Evolutionary conservation across 176 grass and related monocot species (phyloP).

Genomic region (Saccharum officinarum): DNA sequence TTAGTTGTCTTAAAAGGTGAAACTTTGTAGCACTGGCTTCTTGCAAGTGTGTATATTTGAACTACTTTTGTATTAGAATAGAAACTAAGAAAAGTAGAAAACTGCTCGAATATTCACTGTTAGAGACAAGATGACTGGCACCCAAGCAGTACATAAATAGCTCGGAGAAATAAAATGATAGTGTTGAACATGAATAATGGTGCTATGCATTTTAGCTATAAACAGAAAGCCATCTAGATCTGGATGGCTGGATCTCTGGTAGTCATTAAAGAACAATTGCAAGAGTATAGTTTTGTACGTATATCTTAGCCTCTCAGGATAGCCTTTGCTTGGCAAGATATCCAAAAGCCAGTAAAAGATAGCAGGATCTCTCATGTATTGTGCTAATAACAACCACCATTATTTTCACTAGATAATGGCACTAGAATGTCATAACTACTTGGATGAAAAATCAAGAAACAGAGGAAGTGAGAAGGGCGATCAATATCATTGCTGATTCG

Average conservation of each 20-base stretch:
- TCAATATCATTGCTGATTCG: constrained; percentile 12
- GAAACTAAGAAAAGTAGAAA: not conserved
- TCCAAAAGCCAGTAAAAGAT: not conserved
- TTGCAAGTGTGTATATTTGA: not conserved
- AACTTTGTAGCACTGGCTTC: not conserved
- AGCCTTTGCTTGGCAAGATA: not conserved
- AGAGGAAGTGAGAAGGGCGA: not conserved
- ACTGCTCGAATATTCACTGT: not conserved
- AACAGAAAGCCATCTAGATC: constrained; percentile 14
- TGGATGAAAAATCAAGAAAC: not conserved
- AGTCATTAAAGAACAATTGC: constrained; percentile 8
- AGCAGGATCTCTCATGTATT: constrained; percentile 22
- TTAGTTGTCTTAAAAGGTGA: not conserved
- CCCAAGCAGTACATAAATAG: not conserved
- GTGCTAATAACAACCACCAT: constrained; percentile 12
- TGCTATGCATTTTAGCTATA: constrained; percentile 7
- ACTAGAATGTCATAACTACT: not conserved
- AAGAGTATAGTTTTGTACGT: not conserved
- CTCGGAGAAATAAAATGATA: constrained; percentile 2
- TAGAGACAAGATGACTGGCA: not conserved
- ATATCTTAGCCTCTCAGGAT: not conserved
- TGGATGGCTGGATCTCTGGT: constrained; percentile 1
- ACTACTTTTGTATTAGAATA: constrained; percentile 10
- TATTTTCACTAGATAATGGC: not conserved
- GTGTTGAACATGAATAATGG: not conserved